Evolutionary conservation across 2,329 filamentous ascomycete genomes (phyloP).

Genomic region (Penicillium olsonii): DNA sequence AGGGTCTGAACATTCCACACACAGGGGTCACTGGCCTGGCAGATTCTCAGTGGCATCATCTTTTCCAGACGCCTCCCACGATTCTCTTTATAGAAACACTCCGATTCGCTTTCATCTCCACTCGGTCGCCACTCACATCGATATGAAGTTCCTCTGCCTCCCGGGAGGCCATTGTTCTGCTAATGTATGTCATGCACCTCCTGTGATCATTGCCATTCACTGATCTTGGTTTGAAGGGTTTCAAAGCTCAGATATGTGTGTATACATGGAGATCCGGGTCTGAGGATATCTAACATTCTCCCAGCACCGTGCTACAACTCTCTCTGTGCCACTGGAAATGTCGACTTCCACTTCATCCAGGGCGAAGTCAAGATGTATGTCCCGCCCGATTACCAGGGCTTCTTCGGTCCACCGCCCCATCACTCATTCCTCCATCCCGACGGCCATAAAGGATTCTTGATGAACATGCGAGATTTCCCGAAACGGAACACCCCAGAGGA

Average conservation of each 20-base stretch:
- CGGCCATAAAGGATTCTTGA: slow-evolving; percentile 4
- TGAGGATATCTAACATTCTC: slow-evolving; percentile 4
- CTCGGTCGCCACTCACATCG: not conserved
- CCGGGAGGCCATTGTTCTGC: slow-evolving; percentile 23
- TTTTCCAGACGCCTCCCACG: not conserved
- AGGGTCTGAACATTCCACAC: slow-evolving; percentile 22
- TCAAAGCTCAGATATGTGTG: slow-evolving; percentile 22
- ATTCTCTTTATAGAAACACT: slow-evolving; percentile 1
- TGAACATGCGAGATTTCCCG: slow-evolving; percentile 22
- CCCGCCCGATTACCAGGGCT: slow-evolving; percentile 15
- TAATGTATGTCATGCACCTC: slow-evolving; percentile 15
- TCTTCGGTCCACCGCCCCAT: slow-evolving; percentile 26
- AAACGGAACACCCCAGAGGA: slow-evolving; percentile 20
- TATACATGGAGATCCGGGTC: too few relatives aligned
- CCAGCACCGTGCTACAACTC: slow-evolving; percentile 20
- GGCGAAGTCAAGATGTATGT: slow-evolving; percentile 15
- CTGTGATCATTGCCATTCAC: not conserved
- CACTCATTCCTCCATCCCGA: slow-evolving; percentile 17
- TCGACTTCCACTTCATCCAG: slow-evolving; percentile 20
- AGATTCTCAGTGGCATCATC: slow-evolving; percentile 8
- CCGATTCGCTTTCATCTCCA: not conserved
- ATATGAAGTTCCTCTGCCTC: slow-evolving; percentile 26
- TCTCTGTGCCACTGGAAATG: slow-evolving; percentile 14
- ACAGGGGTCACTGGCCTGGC: slow-evolving; percentile 16
- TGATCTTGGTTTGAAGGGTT: slow-evolving; percentile 8